These are phyloP conservation scores for Talaromyces rugulosus DNA, from an alignment of 2,329 filamentous ascomycete species.

Conservation along the genomic window DNA sequence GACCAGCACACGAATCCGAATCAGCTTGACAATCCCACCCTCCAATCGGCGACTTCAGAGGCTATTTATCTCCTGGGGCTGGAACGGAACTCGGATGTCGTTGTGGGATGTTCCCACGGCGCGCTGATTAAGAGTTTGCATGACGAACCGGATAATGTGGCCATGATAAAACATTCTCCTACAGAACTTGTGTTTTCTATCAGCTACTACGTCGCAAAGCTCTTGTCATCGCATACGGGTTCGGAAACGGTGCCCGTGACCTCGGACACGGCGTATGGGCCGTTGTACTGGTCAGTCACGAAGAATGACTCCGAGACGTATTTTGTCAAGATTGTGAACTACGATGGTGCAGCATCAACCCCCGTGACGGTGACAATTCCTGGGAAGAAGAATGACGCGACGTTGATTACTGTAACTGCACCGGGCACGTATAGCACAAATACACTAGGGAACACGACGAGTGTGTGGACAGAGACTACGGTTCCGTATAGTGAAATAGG, in stretches of 20 bases:
- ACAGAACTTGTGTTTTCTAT: no score
- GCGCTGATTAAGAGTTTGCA: no score
- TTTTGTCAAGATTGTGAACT: not conserved
- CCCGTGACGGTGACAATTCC: not conserved
- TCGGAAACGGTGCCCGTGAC: not conserved
- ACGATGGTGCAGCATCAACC: not conserved
- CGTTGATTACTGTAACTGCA: not conserved
- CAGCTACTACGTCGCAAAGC: no score
- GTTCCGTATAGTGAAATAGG: not conserved
- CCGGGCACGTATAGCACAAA: not conserved
- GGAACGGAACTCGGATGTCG: no score
- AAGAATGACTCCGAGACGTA: not conserved
- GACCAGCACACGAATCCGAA: not conserved
- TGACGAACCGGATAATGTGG: no score
- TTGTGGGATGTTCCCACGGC: no score
- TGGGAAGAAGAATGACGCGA: not conserved
- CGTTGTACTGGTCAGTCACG: not conserved
- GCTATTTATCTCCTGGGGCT: not conserved
- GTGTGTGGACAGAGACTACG: not conserved
- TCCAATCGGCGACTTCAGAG: not conserved
- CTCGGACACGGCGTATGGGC: not conserved
- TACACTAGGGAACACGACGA: not conserved
- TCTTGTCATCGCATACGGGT: not conserved
- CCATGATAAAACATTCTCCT: no score
- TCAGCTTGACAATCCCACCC: not conserved